phyloP scores from a whole-genome alignment of 257 asterid species.

The Plectranthus barbatus region DNA sequence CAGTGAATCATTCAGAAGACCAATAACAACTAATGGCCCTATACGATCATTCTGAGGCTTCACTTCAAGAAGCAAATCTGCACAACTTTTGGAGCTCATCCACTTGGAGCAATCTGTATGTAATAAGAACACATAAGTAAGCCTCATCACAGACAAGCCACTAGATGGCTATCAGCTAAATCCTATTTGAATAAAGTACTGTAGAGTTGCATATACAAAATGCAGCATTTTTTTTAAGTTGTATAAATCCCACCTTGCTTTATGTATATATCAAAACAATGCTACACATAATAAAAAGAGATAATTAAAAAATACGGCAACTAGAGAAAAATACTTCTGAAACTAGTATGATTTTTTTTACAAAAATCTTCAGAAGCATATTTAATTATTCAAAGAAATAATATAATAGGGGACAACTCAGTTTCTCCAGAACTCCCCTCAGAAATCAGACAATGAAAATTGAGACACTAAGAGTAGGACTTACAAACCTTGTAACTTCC shows the following conservation, averaged over 20 bases:
- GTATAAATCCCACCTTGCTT: background rate
- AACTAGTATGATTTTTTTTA: background rate
- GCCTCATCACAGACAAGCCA: conserved; percentile 1
- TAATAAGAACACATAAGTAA: conserved; percentile 14
- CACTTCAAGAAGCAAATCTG: conserved; percentile 46
- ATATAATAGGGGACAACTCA: background rate
- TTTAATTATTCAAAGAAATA: background rate
- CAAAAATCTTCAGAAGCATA: background rate
- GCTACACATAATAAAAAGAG: background rate
- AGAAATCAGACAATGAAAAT: background rate
- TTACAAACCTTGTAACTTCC: conserved; percentile 45
- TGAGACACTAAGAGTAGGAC: background rate
- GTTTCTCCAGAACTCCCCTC: background rate
- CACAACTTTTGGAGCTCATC: conserved; percentile 52
- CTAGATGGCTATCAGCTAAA: background rate
- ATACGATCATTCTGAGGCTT: conserved; percentile 60
- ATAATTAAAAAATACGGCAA: background rate
- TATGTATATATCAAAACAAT: background rate
- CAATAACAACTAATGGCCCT: conserved; percentile 63
- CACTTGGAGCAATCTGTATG: conserved; percentile 61
- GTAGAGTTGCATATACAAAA: background rate
- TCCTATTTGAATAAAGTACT: background rate
- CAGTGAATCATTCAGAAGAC: conserved; percentile 47
- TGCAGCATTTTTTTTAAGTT: no score
- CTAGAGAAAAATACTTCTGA: background rate